Conservation (phyloP, 768 basidiomycete genomes). For the Coprinellus micaceus region DNA sequence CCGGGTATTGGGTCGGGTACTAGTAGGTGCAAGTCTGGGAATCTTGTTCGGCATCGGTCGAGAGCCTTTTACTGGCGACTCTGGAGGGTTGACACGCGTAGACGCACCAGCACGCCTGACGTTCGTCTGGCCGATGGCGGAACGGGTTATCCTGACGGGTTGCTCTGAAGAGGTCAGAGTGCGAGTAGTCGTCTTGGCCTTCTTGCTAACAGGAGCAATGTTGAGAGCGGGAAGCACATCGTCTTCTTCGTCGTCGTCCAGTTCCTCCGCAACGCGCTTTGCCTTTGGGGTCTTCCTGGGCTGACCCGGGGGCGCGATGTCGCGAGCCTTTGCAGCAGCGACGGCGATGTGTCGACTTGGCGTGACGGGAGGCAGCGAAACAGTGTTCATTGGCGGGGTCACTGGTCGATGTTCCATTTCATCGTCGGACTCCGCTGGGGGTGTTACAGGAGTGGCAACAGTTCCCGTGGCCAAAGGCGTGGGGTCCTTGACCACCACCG, state of each 20-base stretch:
- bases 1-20: conserved; percentile 32
- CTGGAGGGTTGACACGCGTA: conserved; percentile 18
- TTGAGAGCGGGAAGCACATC: conserved; percentile 66
- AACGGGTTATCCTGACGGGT: conserved; percentile 69
- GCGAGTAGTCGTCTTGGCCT: conserved; percentile 37
- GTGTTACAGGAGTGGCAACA: conserved; percentile 71
- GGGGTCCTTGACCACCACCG: conserved; percentile 35
- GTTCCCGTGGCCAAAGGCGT: conserved; percentile 30
- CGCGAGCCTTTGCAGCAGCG: conserved; percentile 66
- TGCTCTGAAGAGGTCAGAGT: conserved; percentile 64
- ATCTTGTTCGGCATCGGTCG: conserved; percentile 63
- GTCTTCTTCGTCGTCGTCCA: conserved; percentile 56
- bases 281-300: conserved; percentile 83
- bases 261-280: conserved; percentile 66
- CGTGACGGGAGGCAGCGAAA: conserved; percentile 67
- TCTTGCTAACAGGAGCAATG: conserved; percentile 40
- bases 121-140: conserved; percentile 53
- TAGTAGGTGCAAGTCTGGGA: conserved; percentile 46
- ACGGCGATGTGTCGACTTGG: conserved; percentile 72
- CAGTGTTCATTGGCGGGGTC: conserved; percentile 33
- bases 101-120: conserved; percentile 45
- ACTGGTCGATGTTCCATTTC: conserved; percentile 45
- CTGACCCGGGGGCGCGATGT: conserved; percentile 75
- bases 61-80: conserved; percentile 42
- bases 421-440: conserved; percentile 74